Evolutionary conservation across 2,329 filamentous ascomycete species (phyloP).

Genomic region (Claviceps digitariae): DNA sequence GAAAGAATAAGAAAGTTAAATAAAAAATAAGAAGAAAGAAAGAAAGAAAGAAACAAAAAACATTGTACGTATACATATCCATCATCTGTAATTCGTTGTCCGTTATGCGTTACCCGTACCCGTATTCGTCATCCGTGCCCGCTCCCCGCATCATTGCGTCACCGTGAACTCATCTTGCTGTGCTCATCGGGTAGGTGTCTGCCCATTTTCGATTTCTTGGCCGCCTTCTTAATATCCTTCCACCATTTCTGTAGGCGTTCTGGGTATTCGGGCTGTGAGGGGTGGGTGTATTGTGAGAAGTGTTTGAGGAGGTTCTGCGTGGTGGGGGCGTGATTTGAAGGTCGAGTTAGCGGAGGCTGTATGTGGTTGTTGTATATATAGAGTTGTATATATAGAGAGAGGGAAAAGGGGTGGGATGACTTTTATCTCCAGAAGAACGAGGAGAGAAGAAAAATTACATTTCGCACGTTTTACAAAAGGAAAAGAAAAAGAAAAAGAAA

Average conservation of each 20-base stretch:
- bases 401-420: too few relatives aligned
- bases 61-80: neutral
- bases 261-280: constrained; percentile 17
- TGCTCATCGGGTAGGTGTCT: constrained; percentile 22
- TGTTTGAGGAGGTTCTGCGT: constrained; percentile 19
- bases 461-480: too few relatives aligned
- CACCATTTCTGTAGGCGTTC: constrained; percentile 21
- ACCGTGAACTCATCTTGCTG: constrained; percentile 17
- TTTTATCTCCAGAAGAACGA: neutral
- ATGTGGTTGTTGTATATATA: neutral
- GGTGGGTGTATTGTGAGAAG: constrained; percentile 14
- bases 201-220: constrained; percentile 21
- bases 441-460: neutral
- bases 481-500: neutral
- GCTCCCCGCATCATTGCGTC: neutral
- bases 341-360: neutral
- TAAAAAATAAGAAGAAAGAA: too few relatives aligned
- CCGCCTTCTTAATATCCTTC: constrained; percentile 19
- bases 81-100: neutral
- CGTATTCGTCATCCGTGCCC: neutral
- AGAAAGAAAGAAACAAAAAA: too few relatives aligned
- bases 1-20: too few relatives aligned
- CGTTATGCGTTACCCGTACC: neutral
- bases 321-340: neutral
- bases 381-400: too few relatives aligned